Base-by-base conservation (phyloP, 768 basidiomycete genomes). In the Mycena haematopus region DNA sequence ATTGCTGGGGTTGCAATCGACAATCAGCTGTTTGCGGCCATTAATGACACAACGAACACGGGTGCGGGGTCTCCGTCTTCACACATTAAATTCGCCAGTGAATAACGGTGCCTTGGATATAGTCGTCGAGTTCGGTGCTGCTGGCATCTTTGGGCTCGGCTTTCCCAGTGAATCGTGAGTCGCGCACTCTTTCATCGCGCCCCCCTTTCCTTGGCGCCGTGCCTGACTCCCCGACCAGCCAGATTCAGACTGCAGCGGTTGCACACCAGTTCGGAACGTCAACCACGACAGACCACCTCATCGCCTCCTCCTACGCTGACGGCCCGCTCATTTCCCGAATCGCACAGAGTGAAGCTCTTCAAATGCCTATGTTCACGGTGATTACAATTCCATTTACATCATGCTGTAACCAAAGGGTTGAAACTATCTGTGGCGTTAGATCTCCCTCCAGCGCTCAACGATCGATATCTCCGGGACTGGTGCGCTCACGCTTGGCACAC, bases 141-240 rank as follows among this genome's bases (percentile, higher is more conserved):
- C 83, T 11, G 89, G 88, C 2, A 89, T 90, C 44, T 78, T 91
- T 60, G 90, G 90, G 0, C 75, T 91, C 14, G 86, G 89, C 0
- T 90, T 91, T 68, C 88, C 90, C 36, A 75, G 79, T 33, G 86
- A 83, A 63, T 89, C 87, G 88, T 87, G 54, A 46, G 77, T 65
- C 11, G 14, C 21, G 27, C n/a, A n/a, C n/a, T n/a, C 11, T 22
- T 7, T 24, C 44, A 7, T 49, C 45, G n/a, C n/a, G n/a, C n/a
- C n/a, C n/a, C n/a, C n/a, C n/a, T n/a, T n/a, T 31, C 9, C 13
- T 53, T 33, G 45, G 24, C n/a, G 31, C 1, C 27, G 22, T 21
- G 14, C 25, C 42, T 71, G 53, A 67, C 52, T 13, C 25, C 36
- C 11, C 6, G 40, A 45, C 38, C 27, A 85, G 82, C 64, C 73